These are phyloP conservation scores for Hypoxylon sp. DNA, from an alignment of 2,329 filamentous ascomycete genomes.

Conservation along the genomic window DNA sequence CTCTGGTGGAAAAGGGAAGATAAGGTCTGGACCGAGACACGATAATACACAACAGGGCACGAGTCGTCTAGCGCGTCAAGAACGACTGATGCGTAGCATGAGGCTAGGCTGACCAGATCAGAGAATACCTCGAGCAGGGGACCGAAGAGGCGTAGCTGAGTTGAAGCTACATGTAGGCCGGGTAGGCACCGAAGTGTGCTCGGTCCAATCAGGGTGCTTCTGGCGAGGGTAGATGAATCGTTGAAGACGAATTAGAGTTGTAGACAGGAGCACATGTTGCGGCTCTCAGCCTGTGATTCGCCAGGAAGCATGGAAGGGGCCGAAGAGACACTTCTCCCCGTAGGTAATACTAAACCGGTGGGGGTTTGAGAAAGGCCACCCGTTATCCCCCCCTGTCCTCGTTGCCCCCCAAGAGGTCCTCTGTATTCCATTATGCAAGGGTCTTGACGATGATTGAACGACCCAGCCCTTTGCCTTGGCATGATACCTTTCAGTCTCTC, in stretches of 20 bases:
- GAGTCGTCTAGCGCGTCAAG: constrained; percentile 11
- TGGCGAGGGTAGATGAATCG: background rate
- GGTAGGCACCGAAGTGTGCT: no score
- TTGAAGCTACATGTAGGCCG: no score
- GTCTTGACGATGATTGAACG: constrained; percentile 7
- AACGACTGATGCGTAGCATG: constrained; percentile 8
- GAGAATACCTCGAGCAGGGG: no score
- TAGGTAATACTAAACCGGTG: constrained; percentile 7
- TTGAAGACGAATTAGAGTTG: constrained; percentile 41
- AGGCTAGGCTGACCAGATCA: constrained; percentile 24
- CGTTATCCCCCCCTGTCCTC: no score
- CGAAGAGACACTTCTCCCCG: constrained; percentile 10
- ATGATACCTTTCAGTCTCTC: background rate
- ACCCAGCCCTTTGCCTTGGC: background rate
- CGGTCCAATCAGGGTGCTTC: background rate
- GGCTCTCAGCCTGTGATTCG: constrained; percentile 27
- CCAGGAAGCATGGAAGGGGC: background rate
- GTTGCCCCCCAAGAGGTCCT: background rate
- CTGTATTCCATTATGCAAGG: constrained; percentile 5
- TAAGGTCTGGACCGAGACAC: constrained; percentile 25
- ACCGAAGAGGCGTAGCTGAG: constrained; percentile 8
- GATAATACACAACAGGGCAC: constrained; percentile 19
- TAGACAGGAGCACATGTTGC: constrained; percentile 36
- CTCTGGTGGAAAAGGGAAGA: background rate
- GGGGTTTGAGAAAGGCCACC: background rate